phyloP scores from a whole-genome alignment of 768 basidiomycete genomes.

The Pleurotus citrinopileatus region DNA sequence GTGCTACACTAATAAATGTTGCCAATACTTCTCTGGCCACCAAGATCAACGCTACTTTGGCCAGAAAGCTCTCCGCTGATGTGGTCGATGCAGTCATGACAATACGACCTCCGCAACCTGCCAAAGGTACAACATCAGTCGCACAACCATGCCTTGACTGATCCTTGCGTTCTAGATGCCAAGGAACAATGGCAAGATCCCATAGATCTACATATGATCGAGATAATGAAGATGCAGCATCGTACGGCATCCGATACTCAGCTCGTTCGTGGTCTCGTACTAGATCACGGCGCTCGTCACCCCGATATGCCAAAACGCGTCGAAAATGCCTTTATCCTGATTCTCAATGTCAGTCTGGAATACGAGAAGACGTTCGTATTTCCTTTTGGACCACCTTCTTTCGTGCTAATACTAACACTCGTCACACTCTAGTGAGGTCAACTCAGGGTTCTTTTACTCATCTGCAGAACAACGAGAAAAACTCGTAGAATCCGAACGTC shows the following conservation, averaged over 20 bases:
- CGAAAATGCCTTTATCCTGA: constrained; percentile 93
- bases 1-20: constrained; percentile 88
- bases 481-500: constrained; percentile 94
- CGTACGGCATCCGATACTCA: constrained; percentile 97
- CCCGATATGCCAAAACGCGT: constrained; percentile 99
- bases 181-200: constrained; percentile 78
- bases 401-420: constrained; percentile 18
- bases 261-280: constrained; percentile 89
- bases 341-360: constrained; percentile 95
- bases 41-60: constrained; percentile 80
- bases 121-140: constrained; percentile 42
- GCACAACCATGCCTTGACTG: background rate
- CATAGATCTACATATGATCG: constrained; percentile 98
- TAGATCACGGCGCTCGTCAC: constrained; percentile 97
- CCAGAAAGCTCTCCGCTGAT: constrained; percentile 85
- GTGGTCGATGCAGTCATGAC: constrained; percentile 94
- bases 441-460: constrained; percentile 99
- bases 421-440: constrained; percentile 76
- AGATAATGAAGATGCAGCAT: constrained; percentile 99
- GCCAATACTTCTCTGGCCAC: constrained; percentile 95
- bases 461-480: constrained; percentile 98
- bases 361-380: constrained; percentile 96
- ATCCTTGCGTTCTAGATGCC: constrained; percentile 36
- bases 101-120: constrained; percentile 69
- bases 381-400: constrained; percentile 11